Conservation (phyloP, 345 rosid species). For the Gossypium bickii region DNA sequence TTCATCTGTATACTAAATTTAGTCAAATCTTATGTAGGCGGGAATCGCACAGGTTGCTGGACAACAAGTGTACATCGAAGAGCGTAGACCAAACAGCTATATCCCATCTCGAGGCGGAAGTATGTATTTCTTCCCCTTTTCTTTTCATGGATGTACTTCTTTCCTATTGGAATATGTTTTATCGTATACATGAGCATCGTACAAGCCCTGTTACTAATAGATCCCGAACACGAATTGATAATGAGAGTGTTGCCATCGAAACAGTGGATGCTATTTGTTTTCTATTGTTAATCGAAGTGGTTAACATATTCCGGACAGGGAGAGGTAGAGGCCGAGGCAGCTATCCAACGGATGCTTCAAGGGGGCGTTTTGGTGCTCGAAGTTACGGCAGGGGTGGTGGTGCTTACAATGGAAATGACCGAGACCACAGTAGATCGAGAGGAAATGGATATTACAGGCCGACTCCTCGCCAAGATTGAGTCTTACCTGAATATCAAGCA, state of each 20-base stretch:
- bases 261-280: not conserved
- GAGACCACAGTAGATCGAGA: slow-evolving; percentile 42
- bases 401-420: slow-evolving; percentile 36
- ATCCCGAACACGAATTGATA: not conserved
- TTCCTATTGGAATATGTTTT: not conserved
- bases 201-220: not conserved
- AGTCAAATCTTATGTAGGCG: slow-evolving; percentile 28
- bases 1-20: not conserved
- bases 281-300: not conserved
- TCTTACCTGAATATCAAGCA: slow-evolving; percentile 6
- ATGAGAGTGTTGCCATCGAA: not conserved
- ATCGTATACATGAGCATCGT: not conserved
- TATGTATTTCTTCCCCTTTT: slow-evolving; percentile 22
- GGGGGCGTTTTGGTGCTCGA: slow-evolving; percentile 45
- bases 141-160: slow-evolving; percentile 12
- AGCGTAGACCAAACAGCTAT: slow-evolving; percentile 60
- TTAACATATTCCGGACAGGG: slow-evolving; percentile 22
- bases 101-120: slow-evolving; percentile 60
- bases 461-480: slow-evolving; percentile 32
- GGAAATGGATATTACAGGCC: slow-evolving; percentile 56
- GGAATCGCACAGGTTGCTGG: slow-evolving; percentile 51
- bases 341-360: slow-evolving; percentile 40
- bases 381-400: slow-evolving; percentile 38
- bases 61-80: slow-evolving; percentile 63
- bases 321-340: slow-evolving; percentile 59